These are phyloP conservation scores for Fragaria ananassa DNA, from an alignment of 306 rosid genomes.

Conservation along the genomic window DNA sequence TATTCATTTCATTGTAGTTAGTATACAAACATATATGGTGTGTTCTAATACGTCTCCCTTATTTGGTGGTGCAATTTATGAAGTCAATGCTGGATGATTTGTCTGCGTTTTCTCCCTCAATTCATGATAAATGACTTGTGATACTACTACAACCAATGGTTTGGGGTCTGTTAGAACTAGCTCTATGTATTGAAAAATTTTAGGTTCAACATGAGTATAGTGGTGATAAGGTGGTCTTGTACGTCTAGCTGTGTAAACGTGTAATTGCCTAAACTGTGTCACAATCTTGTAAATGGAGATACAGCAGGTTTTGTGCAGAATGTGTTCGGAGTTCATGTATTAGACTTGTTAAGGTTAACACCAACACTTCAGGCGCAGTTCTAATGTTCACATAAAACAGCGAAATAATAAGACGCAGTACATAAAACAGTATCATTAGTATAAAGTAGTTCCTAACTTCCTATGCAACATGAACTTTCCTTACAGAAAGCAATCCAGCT, in stretches of 20 bases:
- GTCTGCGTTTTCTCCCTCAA: neutral
- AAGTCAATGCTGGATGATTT: neutral
- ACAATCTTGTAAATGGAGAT: neutral
- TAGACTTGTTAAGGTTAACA: too few species aligned
- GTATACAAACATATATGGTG: neutral
- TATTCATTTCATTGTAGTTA: neutral
- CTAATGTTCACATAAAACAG: too few species aligned
- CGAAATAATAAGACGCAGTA: neutral
- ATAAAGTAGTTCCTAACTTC: neutral
- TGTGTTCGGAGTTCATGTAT: too few species aligned
- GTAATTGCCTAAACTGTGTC: neutral
- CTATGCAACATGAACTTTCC: neutral
- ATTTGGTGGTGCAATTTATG: neutral
- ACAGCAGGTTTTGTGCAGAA: too few species aligned
- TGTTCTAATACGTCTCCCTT: neutral
- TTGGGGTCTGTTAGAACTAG: neutral
- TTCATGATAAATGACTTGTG: neutral
- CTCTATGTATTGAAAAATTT: too few species aligned
- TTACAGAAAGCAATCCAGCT: neutral
- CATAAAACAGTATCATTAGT: neutral
- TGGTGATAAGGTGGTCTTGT: too few species aligned
- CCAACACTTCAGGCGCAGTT: too few species aligned
- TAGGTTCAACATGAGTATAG: neutral
- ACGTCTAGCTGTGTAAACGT: neutral
- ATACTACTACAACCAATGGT: neutral